Conservation (phyloP, 106 monocot genomes). For the Dactylorhiza incarnata region DNA sequence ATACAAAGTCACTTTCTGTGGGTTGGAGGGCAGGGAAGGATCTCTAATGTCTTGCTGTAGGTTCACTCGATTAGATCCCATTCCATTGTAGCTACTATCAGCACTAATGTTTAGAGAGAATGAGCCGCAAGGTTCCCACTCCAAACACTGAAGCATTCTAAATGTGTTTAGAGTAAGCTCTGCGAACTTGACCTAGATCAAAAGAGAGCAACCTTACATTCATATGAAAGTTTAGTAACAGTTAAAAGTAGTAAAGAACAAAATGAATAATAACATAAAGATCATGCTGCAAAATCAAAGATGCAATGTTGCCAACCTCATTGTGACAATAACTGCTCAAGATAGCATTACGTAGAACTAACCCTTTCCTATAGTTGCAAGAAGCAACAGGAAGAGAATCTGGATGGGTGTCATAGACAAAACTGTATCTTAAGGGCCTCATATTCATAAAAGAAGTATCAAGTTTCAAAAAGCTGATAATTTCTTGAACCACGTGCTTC, state of each 20-base stretch:
- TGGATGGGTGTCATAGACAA: slow-evolving; percentile 58
- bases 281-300: background rate
- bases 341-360: slow-evolving; percentile 51
- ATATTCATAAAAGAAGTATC: slow-evolving; percentile 84
- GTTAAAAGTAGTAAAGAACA: background rate
- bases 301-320: slow-evolving; percentile 41
- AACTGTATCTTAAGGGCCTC: slow-evolving; percentile 90
- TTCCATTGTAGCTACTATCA: slow-evolving; percentile 29
- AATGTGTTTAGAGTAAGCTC: slow-evolving; percentile 81
- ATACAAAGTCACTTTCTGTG: slow-evolving; percentile 5
- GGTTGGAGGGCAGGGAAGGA: slow-evolving; percentile 64
- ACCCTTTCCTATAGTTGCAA: slow-evolving; percentile 22
- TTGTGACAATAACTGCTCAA: slow-evolving; percentile 68
- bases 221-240: background rate
- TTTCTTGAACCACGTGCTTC: slow-evolving; percentile 83
- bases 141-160: slow-evolving; percentile 91
- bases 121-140: slow-evolving; percentile 89
- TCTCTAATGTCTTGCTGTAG: slow-evolving; percentile 70
- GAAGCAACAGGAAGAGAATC: slow-evolving; percentile 36
- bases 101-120: slow-evolving; percentile 35
- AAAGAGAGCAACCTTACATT: background rate
- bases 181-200: slow-evolving; percentile 63
- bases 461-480: slow-evolving; percentile 58
- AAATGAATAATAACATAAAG: background rate
- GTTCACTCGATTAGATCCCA: slow-evolving; percentile 36